Base-by-base conservation (phyloP, 805 yeast species). In the Candida montana region DNA sequence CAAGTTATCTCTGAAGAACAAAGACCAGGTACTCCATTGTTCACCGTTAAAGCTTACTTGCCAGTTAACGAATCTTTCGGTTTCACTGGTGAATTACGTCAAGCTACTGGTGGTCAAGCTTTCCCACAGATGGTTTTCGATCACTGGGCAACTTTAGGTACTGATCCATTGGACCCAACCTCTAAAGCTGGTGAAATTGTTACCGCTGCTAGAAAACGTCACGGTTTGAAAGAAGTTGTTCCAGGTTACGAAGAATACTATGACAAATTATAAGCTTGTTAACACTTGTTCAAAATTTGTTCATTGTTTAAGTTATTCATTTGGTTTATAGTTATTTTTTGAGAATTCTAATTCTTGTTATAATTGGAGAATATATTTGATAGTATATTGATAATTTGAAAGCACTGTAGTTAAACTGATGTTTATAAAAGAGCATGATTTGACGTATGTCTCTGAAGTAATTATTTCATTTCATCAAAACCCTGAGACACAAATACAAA, bases 51-150 rank as follows among this genome's bases (percentile, higher is more conserved):
- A 88, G 99, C 99, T 64, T 86, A 89, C 95, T 81, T 91, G 77
- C 99, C 99, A 71, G 97, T 91, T 62, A 93, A 91, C 78, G 99
- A 93, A 81, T 91, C 99, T 47, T 91, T 93, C 84, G 99, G 99
- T 85, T 91, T 91, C 96, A 84, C 96, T 64, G 93, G 95, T 79
- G 96, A 90, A 67, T 84, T 91, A 69, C 88, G 99, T 82, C 97
- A 91, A 79, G 96, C 98, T 68, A 91, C 99, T 67, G 97, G 96
- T 86, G 99, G 99, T 75, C 99, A 91, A 82, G 99, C 99, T 73
- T 91, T 91, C 99, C 99, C 99, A 77, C 98, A 91, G 79, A 81
- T 93, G 95, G 95, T 93, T 73, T 93, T 91, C 75, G 98, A 93
- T 74, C 99, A 91, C 74, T 91, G 98, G 98, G 77, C 88, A 57